A percentile compares a stretch with the other conserved stretches of the same genome.
Conservation (phyloP, 2,329 filamentous ascomycete genomes). For the Rhynchosporium agropyri region DNA sequence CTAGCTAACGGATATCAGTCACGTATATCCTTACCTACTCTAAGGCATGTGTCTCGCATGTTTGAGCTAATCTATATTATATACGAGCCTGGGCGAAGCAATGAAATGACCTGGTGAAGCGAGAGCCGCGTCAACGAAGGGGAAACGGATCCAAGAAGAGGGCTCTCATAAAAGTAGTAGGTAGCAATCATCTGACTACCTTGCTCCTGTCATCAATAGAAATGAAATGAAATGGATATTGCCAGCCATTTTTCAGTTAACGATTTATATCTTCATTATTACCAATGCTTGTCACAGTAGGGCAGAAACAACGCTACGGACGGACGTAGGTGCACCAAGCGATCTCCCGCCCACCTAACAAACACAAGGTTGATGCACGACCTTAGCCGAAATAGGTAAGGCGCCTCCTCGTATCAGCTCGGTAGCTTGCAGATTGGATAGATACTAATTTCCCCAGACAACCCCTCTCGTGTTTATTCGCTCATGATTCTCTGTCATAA, state of each 20-base stretch:
- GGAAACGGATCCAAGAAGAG: not conserved
- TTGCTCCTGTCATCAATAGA: too few species aligned
- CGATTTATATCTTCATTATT: slow-evolving; percentile 13
- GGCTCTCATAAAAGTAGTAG: not conserved
- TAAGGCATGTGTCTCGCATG: too few species aligned
- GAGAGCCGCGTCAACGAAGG: not conserved
- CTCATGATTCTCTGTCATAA: not conserved
- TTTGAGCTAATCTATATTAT: not conserved
- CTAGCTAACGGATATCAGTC: too few species aligned
- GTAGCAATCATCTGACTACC: not conserved
- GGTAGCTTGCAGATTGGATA: slow-evolving; percentile 7
- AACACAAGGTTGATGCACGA: not conserved
- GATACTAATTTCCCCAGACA: not conserved
- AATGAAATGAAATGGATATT: too few species aligned
- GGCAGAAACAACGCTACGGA: slow-evolving; percentile 9
- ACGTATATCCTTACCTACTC: too few species aligned
- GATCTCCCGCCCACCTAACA: slow-evolving; percentile 12
- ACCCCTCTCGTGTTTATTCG: slow-evolving; percentile 5
- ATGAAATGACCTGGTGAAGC: not conserved
- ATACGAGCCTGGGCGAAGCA: slow-evolving; percentile 4
- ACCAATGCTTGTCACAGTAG: slow-evolving; percentile 3
- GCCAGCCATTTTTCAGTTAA: not conserved
- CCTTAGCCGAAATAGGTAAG: not conserved
- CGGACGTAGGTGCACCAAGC: slow-evolving; percentile 2
- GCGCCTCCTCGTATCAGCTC: slow-evolving; percentile 1